Base-by-base conservation (phyloP, 2,329 filamentous ascomycete genomes). In the Pyrenophora seminiperda region DNA sequence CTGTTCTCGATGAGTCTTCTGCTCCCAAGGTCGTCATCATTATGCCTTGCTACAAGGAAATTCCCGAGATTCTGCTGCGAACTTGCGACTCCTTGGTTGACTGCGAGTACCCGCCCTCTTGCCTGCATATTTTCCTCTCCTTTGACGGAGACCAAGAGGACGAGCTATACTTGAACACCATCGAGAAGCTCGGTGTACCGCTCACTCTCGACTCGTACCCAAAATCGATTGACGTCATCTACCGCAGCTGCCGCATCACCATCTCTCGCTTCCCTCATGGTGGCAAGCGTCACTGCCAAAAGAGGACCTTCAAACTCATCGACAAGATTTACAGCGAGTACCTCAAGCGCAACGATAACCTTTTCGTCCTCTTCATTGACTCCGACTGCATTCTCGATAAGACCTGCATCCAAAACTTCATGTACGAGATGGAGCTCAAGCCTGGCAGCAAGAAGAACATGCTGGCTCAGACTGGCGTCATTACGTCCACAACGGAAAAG, bases 401-500 rank as follows among this genome's bases (percentile, higher is more conserved):
- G 50, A 85, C 92, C 32, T 97, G 93, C 71, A 83, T 97, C 52
- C 93, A 97, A 71, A 97, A 97, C 73, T 97, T 97, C 75, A 90
- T 97, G 77, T 97, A 94, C 74, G 93, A 97, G 71, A 97, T 97
- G 94, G 91, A 97, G 74, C 80, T 97, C 53, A 96, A 93, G 73
- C 93, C 93, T 1, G 92, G 92, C 46, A 96, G 92, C 75, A 86
- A 89, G 68, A 85, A 87, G 68, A 90, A 95, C 71, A 97, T 96
- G 90, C 80, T 97, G 67, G 93, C 93, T 44, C 97, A 97, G 91
- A 97, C 93, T 11, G 93, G 93, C 24, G 90, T 97, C 67, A 97
- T 97, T 67, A 97, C 93, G 2, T 93, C 91, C 1, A 97, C 92
- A 0, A 96, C 93, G 0, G 84, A 88, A 63, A 94, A 89, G 65